A percentile compares a stretch with the other conserved stretches of the same genome.
phyloP scores from a whole-genome alignment of 768 basidiomycete genomes.

The Dacryopinax spathularia region DNA sequence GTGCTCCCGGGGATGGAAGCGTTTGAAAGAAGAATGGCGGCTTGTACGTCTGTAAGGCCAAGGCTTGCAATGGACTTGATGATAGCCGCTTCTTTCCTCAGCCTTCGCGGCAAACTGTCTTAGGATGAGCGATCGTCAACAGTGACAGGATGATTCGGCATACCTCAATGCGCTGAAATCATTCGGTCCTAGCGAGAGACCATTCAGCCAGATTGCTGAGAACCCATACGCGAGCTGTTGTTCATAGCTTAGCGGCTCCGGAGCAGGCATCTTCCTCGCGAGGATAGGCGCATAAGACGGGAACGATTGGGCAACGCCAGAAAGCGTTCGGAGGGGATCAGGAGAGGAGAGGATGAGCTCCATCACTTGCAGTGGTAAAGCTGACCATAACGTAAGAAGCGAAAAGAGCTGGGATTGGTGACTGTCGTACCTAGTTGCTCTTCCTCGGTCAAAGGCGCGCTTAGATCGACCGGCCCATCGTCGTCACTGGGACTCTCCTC shows the following conservation, averaged over 20 bases:
- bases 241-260: constrained; percentile 7
- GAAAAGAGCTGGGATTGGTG: neutral
- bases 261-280: constrained; percentile 32
- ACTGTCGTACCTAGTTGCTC: constrained; percentile 40
- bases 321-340: constrained; percentile 41
- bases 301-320: constrained; percentile 70
- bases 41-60: constrained; percentile 49
- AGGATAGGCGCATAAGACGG: constrained; percentile 69
- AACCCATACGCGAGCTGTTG: neutral
- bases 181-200: constrained; percentile 40
- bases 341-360: constrained; percentile 57
- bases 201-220: constrained; percentile 61
- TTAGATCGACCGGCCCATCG: constrained; percentile 17
- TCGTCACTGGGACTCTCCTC: neutral
- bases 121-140: neutral
- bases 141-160: constrained; percentile 12
- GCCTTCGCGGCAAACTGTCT: constrained; percentile 46
- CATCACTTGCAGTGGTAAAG: constrained; percentile 56
- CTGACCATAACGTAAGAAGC: constrained; percentile 27
- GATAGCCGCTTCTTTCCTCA: constrained; percentile 56
- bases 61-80: constrained; percentile 45
- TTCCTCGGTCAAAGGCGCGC: constrained; percentile 34
- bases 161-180: constrained; percentile 60
- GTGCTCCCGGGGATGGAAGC: constrained; percentile 40
- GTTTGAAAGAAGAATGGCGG: constrained; percentile 61